These are phyloP conservation scores for Paspalum vaginatum DNA, from an alignment of 176 grass and related monocot genomes.

Conservation along the genomic window DNA sequence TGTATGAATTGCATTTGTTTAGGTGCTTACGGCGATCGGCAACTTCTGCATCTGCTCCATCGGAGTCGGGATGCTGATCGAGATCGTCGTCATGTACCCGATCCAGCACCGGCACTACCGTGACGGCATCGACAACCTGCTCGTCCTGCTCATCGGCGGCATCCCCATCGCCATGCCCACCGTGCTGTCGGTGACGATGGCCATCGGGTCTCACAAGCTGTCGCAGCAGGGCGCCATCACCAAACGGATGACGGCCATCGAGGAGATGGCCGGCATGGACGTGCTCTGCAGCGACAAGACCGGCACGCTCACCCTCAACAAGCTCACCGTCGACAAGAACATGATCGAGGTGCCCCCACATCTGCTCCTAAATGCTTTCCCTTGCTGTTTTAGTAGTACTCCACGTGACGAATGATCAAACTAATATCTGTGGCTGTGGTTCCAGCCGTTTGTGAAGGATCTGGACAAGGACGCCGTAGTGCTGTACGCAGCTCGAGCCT, in stretches of 20 bases:
- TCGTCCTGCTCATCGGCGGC: constrained; percentile 85
- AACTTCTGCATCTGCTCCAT: constrained; percentile 93
- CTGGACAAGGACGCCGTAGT: constrained; percentile 53
- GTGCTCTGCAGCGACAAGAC: constrained; percentile 98
- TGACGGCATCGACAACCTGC: constrained; percentile 86
- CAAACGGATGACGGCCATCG: constrained; percentile 94
- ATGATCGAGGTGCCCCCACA: constrained; percentile 57
- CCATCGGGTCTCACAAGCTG: constrained; percentile 77
- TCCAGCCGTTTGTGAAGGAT: constrained; percentile 59
- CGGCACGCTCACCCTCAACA: constrained; percentile 92
- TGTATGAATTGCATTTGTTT: too few relatives aligned
- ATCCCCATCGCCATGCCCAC: constrained; percentile 97
- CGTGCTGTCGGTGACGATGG: constrained; percentile 87
- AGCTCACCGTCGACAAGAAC: constrained; percentile 76
- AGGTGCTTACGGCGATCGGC: constrained; percentile 73
- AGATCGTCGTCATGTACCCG: constrained; percentile 81
- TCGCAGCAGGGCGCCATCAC: constrained; percentile 86
- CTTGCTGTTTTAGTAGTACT: too few relatives aligned
- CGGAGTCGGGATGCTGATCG: constrained; percentile 49
- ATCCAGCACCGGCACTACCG: constrained; percentile 65
- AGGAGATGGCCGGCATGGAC: constrained; percentile 99
- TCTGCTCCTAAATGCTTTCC: too few relatives aligned
- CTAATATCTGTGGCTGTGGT: neutral
- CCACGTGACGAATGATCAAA: neutral
- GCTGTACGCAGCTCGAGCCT: constrained; percentile 65